Conservation (phyloP, 2,329 filamentous ascomycete species). For the Cercospora sp. region DNA sequence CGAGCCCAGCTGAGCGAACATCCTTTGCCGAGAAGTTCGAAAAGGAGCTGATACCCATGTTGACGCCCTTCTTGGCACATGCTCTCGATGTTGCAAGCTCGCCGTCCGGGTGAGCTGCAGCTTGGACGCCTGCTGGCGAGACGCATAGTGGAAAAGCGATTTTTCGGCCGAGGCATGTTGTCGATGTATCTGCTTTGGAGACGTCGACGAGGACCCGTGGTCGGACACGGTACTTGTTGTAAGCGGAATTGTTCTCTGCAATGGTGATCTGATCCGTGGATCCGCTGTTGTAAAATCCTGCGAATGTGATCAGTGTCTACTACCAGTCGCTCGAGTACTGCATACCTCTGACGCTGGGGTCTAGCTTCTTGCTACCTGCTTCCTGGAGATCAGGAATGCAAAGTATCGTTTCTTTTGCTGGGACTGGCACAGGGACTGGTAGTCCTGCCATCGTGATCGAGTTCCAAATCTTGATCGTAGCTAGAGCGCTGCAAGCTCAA, state of each 20-base stretch:
- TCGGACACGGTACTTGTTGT: slow-evolving; percentile 45
- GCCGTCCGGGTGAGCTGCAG: slow-evolving; percentile 54
- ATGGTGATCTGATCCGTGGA: slow-evolving; percentile 57
- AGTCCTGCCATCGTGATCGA: slow-evolving; percentile 22
- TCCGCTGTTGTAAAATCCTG: slow-evolving; percentile 61
- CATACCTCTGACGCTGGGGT: slow-evolving; percentile 1
- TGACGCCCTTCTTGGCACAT: slow-evolving; percentile 45
- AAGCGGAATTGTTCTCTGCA: slow-evolving; percentile 56
- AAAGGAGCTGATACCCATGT: slow-evolving; percentile 54
- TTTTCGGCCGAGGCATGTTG: slow-evolving; percentile 47
- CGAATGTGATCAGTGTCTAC: neutral
- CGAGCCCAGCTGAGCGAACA: slow-evolving; percentile 44
- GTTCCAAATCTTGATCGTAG: neutral
- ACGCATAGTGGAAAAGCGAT: slow-evolving; percentile 55
- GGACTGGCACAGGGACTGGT: slow-evolving; percentile 24
- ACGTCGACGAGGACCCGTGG: slow-evolving; percentile 43
- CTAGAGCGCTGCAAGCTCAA: neutral
- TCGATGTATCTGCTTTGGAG: slow-evolving; percentile 42
- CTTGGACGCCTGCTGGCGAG: slow-evolving; percentile 54
- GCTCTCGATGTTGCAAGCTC: slow-evolving; percentile 53
- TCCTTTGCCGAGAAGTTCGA: slow-evolving; percentile 51
- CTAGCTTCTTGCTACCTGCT: slow-evolving; percentile 27
- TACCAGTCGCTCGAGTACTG: neutral
- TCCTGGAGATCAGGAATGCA: slow-evolving; percentile 30
- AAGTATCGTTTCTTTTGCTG: slow-evolving; percentile 25